A percentile compares a stretch with the other conserved stretches of the same genome.
Conservation (phyloP, 2,329 filamentous ascomycete genomes). For the Talaromyces sp. region DNA sequence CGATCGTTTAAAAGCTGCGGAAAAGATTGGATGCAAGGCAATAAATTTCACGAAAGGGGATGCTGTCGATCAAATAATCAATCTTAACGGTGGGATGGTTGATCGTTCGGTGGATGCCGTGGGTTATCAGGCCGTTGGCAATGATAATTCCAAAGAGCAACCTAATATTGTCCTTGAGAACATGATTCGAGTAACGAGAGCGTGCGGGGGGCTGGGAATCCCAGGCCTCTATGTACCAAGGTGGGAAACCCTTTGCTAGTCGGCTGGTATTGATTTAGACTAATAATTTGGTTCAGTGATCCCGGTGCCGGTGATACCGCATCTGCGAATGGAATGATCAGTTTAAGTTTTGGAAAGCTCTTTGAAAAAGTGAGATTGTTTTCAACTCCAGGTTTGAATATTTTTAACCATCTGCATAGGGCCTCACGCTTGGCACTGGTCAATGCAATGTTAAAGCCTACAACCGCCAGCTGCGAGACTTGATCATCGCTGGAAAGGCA, state of each 20-base stretch:
- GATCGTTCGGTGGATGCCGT: conserved; percentile 62
- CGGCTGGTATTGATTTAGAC: no score
- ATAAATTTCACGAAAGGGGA: conserved; percentile 59
- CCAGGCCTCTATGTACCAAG: conserved; percentile 51
- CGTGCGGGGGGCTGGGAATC: conserved; percentile 59
- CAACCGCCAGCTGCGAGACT: conserved; percentile 60
- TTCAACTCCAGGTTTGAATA: no score
- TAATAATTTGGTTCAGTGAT: conserved; percentile 28
- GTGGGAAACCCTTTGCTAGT: background rate
- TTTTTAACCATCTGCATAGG: conserved; percentile 31
- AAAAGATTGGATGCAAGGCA: conserved; percentile 52
- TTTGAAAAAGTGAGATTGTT: conserved; percentile 55
- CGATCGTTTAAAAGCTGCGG: conserved; percentile 53
- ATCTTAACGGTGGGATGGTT: conserved; percentile 55
- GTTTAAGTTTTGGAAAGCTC: conserved; percentile 63
- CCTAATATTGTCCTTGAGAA: conserved; percentile 61
- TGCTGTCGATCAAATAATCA: conserved; percentile 58
- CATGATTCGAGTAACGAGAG: conserved; percentile 57
- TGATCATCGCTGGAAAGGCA: conserved; percentile 60
- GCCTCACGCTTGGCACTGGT: conserved; percentile 55
- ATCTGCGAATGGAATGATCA: conserved; percentile 56
- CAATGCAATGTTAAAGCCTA: conserved; percentile 67
- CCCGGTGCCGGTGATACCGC: conserved; percentile 57
- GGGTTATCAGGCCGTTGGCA: conserved; percentile 58
- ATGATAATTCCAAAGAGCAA: conserved; percentile 53